Base-by-base conservation (phyloP, 2,329 filamentous ascomycete species). In the Cladophialophora yegresii region DNA sequence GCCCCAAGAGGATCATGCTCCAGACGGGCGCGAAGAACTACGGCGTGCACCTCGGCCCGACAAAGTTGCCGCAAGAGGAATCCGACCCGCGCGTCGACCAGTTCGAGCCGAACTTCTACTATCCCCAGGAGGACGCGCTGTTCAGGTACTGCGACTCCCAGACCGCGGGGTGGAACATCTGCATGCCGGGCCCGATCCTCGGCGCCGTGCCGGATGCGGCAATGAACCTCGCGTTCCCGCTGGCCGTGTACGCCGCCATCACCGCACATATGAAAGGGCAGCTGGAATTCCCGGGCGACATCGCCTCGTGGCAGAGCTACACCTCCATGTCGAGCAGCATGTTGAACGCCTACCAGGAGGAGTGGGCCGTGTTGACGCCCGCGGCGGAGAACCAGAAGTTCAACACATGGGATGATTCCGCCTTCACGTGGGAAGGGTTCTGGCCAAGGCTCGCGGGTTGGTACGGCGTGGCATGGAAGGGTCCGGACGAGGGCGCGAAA, bases 21-120 rank as follows among this genome's bases (percentile, higher is more conserved):
- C 82, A 84, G 65, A 82, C 79, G 0, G 82, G 82, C 3, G 80
- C 80, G 1, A 84, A 84, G 73, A 79, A 83, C 69, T 84, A 84
- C 73, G 80, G 77, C 51, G 70, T 81, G 3, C 81, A 84, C 66
- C 75, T 81, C 23, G 81, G 81, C 1, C 80, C 79, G 0, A 69
- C 76, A 0, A 70, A 74, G 1, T 73, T 75, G 2, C 82, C 82
- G 0, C 77, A 78, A 53, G 76, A 80, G 61, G 82, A 84, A 69
- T 74, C 74, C 5, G 79, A 81, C 63, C 76, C 78, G 1, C 74
- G 81, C 8, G 72, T 80, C 8, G 70, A 71, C 4, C 47, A 58
- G 26, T 72, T 81, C 0, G 79, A 80, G 62, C 77, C 79, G 1
- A 84, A 84, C 71, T 85, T 85, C 72, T 85, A 84, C 75, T 84